Evolutionary conservation across 768 basidiomycete genomes (phyloP).

Genomic region (Lenzites betulinus): DNA sequence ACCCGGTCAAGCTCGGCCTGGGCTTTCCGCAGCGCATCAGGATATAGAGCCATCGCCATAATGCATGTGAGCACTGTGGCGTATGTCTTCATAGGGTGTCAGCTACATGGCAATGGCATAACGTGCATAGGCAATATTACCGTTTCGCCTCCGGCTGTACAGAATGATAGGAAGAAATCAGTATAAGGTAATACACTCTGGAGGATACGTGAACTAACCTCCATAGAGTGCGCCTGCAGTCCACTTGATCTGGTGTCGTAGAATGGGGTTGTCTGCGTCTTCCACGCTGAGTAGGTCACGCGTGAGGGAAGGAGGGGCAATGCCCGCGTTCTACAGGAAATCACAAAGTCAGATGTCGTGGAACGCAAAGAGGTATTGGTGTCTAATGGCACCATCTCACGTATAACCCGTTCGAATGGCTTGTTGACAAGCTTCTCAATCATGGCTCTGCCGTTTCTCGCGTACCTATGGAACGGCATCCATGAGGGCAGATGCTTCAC

Average conservation of each 20-base stretch:
- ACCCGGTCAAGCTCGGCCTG: slow-evolving; percentile 33
- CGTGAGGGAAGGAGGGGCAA: slow-evolving; percentile 20
- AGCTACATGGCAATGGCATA: neutral
- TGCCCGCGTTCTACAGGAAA: slow-evolving; percentile 13
- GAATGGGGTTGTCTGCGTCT: slow-evolving; percentile 6
- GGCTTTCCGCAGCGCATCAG: slow-evolving; percentile 27
- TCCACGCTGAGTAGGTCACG: slow-evolving; percentile 15
- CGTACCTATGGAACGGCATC: slow-evolving; percentile 32
- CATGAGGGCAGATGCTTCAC: slow-evolving; percentile 28
- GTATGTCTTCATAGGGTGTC: neutral
- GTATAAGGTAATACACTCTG: neutral
- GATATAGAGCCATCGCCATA: slow-evolving; percentile 39
- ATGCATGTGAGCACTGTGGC: slow-evolving; percentile 23
- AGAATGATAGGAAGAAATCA: neutral
- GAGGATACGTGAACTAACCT: slow-evolving; percentile 15
- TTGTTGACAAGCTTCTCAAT: slow-evolving; percentile 13
- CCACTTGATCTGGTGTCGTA: slow-evolving; percentile 12
- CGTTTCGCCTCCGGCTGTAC: neutral
- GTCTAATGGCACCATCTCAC: slow-evolving; percentile 21
- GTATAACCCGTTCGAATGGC: slow-evolving; percentile 28
- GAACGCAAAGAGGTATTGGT: neutral
- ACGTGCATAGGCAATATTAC: neutral
- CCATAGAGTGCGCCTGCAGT: slow-evolving; percentile 9
- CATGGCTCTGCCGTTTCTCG: slow-evolving; percentile 14
- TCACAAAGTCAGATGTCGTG: neutral